Conservation (phyloP, 2,329 filamentous ascomycete species). For the Nigrograna mackinnonii region DNA sequence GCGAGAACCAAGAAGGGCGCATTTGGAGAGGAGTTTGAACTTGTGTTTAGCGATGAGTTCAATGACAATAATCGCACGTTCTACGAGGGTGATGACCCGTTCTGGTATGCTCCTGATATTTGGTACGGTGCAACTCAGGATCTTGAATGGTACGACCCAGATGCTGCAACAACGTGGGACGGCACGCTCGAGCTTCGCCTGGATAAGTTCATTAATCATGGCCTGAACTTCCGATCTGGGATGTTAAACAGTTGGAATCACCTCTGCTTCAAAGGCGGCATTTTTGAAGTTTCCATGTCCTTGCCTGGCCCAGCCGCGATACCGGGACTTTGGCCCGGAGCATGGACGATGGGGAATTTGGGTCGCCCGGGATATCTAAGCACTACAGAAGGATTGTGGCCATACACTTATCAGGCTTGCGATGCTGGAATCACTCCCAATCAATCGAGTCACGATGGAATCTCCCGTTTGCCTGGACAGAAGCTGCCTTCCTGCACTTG, state of each 20-base stretch:
- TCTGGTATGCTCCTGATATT: slow-evolving; percentile 56
- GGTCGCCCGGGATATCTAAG: slow-evolving; percentile 56
- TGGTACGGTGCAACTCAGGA: slow-evolving; percentile 60
- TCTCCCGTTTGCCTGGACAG: slow-evolving; percentile 49
- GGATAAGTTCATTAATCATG: slow-evolving; percentile 51
- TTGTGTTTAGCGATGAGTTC: slow-evolving; percentile 63
- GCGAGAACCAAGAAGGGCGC: slow-evolving; percentile 51
- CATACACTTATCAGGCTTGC: slow-evolving; percentile 57
- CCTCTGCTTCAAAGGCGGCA: slow-evolving; percentile 58
- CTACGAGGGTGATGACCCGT: slow-evolving; percentile 61
- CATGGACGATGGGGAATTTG: slow-evolving; percentile 60
- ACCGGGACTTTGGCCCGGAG: slow-evolving; percentile 57
- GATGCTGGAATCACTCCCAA: slow-evolving; percentile 56
- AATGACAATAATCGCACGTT: slow-evolving; percentile 57
- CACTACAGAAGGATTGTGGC: slow-evolving; percentile 59
- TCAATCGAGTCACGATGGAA: slow-evolving; percentile 49
- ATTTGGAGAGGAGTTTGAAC: slow-evolving; percentile 48
- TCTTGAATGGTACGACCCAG: slow-evolving; percentile 57
- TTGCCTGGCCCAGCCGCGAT: slow-evolving; percentile 55
- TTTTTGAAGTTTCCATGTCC: slow-evolving; percentile 57
- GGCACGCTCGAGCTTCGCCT: slow-evolving; percentile 52
- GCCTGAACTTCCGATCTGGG: slow-evolving; percentile 51
- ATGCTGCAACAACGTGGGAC: slow-evolving; percentile 54
- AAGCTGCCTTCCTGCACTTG: slow-evolving; percentile 51
- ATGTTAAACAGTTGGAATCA: slow-evolving; percentile 60